Evolutionary conservation across 306 rosid species (phyloP).

Genomic region (Abrus pulchellus): DNA sequence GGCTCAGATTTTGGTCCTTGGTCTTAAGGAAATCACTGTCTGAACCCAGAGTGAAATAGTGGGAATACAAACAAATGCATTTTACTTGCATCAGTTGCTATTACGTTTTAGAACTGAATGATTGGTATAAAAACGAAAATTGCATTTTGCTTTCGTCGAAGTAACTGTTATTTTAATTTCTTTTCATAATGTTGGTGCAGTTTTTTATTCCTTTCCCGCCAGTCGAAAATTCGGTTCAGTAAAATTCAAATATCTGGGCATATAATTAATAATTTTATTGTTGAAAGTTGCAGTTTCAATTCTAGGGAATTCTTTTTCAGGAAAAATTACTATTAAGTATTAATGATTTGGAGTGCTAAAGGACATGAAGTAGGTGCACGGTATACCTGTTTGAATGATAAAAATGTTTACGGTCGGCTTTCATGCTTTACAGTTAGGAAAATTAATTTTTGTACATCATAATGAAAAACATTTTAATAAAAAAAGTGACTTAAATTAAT

Average conservation of each 20-base stretch:
- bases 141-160: not conserved
- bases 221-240: not conserved
- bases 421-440: too few relatives aligned
- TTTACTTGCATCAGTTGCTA: not conserved
- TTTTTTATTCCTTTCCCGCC: not conserved
- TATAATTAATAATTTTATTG: not conserved
- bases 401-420: too few relatives aligned
- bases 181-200: not conserved
- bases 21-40: slow-evolving; percentile 46
- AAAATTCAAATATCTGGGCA: not conserved
- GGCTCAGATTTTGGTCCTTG: slow-evolving; percentile 51
- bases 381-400: not conserved
- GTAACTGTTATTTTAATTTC: not conserved
- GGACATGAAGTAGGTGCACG: not conserved
- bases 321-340: not conserved
- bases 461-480: too few relatives aligned
- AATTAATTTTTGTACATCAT: too few relatives aligned
- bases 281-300: not conserved
- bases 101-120: not conserved
- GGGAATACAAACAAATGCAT: not conserved
- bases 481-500: too few relatives aligned
- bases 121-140: not conserved
- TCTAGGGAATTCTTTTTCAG: not conserved
- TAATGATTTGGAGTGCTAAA: not conserved
- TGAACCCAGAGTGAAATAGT: slow-evolving; percentile 28